These are phyloP conservation scores for Dictyostelium capitatum DNA, from an alignment of 78 protist genomes.

Conservation along the genomic window DNA sequence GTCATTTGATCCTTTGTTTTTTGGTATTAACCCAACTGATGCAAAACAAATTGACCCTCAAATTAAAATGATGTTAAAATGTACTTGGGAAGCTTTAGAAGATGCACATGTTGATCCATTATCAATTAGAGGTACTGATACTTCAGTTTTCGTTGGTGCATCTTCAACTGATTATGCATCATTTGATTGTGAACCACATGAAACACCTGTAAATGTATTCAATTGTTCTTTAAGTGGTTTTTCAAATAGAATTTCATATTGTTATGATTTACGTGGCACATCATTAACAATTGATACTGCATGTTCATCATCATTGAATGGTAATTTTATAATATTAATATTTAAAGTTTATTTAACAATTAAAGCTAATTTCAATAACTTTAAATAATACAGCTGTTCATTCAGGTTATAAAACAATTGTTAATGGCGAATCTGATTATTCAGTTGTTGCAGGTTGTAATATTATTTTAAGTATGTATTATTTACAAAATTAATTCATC, in stretches of 20 bases:
- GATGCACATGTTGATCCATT: constrained; percentile 51
- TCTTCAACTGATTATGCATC: not conserved
- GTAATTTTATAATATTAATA: too few species aligned
- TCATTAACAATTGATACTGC: constrained; percentile 92
- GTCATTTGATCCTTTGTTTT: too few species aligned
- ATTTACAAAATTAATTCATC: not conserved
- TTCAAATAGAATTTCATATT: constrained; percentile 86
- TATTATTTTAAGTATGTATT: constrained; percentile 27
- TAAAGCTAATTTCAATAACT: too few species aligned
- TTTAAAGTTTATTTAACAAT: too few species aligned
- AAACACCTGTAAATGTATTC: not conserved
- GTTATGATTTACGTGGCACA: constrained; percentile 88
- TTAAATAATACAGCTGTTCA: too few species aligned
- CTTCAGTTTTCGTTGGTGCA: constrained; percentile 63
- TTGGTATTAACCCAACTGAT: constrained; percentile 61
- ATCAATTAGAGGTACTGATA: constrained; percentile 20
- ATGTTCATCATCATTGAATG: constrained; percentile 90
- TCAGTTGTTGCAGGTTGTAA: constrained; percentile 90
- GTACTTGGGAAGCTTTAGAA: constrained; percentile 72
- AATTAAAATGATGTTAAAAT: constrained; percentile 85
- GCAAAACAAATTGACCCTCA: constrained; percentile 87
- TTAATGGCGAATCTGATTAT: constrained; percentile 56
- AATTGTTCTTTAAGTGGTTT: not conserved
- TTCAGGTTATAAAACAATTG: constrained; percentile 75
- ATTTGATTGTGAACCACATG: not conserved